These are phyloP conservation scores for Neopestalotiopsis clavispora DNA, from an alignment of 2,329 filamentous ascomycete species.

Conservation along the genomic window DNA sequence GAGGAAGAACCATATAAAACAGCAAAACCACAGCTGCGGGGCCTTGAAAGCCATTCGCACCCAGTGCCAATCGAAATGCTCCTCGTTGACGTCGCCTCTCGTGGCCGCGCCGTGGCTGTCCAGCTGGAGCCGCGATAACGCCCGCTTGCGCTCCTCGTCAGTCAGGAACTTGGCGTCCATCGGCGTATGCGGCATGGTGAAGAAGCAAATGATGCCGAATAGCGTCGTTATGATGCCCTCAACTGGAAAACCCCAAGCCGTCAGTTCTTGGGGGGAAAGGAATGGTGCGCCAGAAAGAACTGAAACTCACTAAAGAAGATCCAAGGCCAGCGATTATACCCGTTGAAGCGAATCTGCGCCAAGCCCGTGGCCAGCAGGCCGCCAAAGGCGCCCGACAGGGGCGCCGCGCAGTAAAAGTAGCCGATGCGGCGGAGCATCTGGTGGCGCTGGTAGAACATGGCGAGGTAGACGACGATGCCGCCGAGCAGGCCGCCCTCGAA, in stretches of 20 bases:
- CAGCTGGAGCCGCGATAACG: background rate
- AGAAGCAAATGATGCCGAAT: conserved; percentile 69
- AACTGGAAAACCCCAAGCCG: conserved; percentile 35
- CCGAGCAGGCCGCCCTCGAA: conserved; percentile 75
- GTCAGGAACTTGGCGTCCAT: conserved; percentile 76
- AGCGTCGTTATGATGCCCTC: conserved; percentile 74
- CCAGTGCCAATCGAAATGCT: conserved; percentile 17
- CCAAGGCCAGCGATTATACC: conserved; percentile 48
- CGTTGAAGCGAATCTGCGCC: conserved; percentile 40
- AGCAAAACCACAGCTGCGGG: conserved; percentile 16
- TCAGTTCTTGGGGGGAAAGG: no score
- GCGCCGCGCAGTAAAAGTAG: conserved; percentile 29
- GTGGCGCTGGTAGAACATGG: conserved; percentile 34
- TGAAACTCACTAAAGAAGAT: conserved; percentile 41
- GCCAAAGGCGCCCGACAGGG: conserved; percentile 11
- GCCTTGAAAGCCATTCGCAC: conserved; percentile 14
- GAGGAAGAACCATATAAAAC: conserved; percentile 15
- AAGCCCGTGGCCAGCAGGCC: conserved; percentile 45
- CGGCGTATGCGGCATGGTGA: conserved; percentile 83
- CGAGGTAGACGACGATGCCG: conserved; percentile 14
- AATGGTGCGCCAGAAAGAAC: no score
- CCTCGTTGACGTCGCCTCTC: conserved; percentile 11
- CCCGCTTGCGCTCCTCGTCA: conserved; percentile 32
- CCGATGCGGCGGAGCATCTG: conserved; percentile 48
- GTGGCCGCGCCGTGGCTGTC: conserved; percentile 9